Base-by-base conservation (phyloP, 148 eudicot species). In the Fagopyrum tataricum region DNA sequence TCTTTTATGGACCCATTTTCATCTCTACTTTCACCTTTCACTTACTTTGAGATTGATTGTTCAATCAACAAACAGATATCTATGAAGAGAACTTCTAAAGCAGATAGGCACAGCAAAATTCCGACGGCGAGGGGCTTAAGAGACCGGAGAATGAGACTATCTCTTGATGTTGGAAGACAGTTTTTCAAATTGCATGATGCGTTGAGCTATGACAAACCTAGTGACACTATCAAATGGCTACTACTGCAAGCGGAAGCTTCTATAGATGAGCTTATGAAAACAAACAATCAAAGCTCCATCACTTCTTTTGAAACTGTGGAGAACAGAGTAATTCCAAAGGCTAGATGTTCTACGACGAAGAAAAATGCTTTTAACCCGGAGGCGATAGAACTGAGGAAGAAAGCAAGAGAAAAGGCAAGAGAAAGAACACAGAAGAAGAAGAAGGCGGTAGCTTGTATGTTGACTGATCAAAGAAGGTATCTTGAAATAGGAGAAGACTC, bases 61-160 rank as follows among this genome's bases (percentile, higher is more conserved):
- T 37, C 69, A 64, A 64, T 26, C 31, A 31, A 43, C 43, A 64
- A 64, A 3, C 69, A 64, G 42, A 39, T 37, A 2, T 64, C 43
- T 9, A 81, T 74, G 71, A 85, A 68, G 64, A 80, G 87, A 76
- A 2, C 79, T 41, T 84, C 81, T 0, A 85, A 86, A 51, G 88
- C 81, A 24, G 90, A 90, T 61, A 74, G 96, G 72, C 96, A 90
- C 79, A 90, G 92, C 88, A 90, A 88, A 82, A 88, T 90, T 56
- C 79, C 75, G 43, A 88, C 96, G 0, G 89, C 89, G 15, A 84
- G 81, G 31, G 96, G 96, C 13, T 77, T 82, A 5, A 82, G 96
- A 71, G 92, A 90, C 81, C 72, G 96, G 43, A 78, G 96, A 70
- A 87, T 90, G 92, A 82, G 96, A 44, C 75, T 90, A 39, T 90